A percentile compares a stretch with the other conserved stretches of the same genome.
Evolutionary conservation across 1,139 yeast species (phyloP).

Genomic region (Kluyveromyces sp.): DNA sequence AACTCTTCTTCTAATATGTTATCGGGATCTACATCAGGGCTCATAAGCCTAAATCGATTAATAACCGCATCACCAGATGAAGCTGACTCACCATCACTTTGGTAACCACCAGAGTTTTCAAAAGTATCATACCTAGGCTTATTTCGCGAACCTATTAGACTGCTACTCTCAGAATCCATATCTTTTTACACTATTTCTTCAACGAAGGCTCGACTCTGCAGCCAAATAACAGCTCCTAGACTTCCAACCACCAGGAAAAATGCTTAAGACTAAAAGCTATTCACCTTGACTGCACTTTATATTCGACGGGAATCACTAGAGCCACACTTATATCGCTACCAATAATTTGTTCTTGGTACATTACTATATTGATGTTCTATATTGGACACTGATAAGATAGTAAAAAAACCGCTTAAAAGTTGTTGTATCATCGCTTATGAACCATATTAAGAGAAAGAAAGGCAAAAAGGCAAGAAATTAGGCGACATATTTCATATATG

Average conservation of each 20-base stretch:
- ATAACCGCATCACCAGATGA: slow-evolving; percentile 4
- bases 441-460: not conserved
- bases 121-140: slow-evolving; percentile 1
- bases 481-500: not conserved
- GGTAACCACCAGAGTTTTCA: slow-evolving; percentile 4
- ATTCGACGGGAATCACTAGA: too few relatives aligned
- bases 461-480: not conserved
- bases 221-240: not conserved
- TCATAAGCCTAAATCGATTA: slow-evolving; percentile 9
- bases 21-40: slow-evolving; percentile 9
- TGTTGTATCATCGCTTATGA: not conserved
- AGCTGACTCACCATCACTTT: slow-evolving; percentile 11
- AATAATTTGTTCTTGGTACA: too few relatives aligned
- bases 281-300: too few relatives aligned
- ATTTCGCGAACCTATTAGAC: not conserved
- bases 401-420: too few relatives aligned
- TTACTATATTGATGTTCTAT: too few relatives aligned
- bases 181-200: not conserved
- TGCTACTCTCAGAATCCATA: not conserved
- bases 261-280: too few relatives aligned
- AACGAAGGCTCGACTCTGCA: too few relatives aligned
- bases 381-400: too few relatives aligned
- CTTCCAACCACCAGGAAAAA: not conserved
- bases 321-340: too few relatives aligned
- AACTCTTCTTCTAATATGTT: slow-evolving; percentile 13